These are phyloP conservation scores for Colletotrichum navitas DNA, from an alignment of 2,329 filamentous ascomycete species.

Conservation along the genomic window DNA sequence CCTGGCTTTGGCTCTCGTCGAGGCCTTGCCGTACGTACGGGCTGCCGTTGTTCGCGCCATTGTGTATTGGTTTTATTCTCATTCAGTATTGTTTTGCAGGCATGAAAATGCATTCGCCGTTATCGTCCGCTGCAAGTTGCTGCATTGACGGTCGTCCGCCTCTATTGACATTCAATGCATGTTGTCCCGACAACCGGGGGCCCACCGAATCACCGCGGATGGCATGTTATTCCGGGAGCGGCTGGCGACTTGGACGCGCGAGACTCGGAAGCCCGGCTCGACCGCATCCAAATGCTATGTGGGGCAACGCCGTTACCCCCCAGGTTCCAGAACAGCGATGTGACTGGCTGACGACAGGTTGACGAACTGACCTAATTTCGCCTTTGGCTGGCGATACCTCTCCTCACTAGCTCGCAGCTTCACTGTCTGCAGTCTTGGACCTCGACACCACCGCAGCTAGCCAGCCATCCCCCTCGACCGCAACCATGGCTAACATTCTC, in stretches of 20 bases:
- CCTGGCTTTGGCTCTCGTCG: constrained; percentile 60
- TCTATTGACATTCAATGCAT: constrained; percentile 33
- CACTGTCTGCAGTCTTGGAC: constrained; percentile 40
- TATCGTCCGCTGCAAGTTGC: not conserved
- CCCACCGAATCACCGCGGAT: not conserved
- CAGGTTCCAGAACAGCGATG: constrained; percentile 39
- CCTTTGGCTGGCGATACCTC: constrained; percentile 36
- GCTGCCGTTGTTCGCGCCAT: constrained; percentile 61
- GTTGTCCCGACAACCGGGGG: constrained; percentile 28
- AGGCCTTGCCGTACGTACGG: constrained; percentile 65
- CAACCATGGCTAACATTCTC: constrained; percentile 69
- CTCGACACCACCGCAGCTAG: constrained; percentile 44
- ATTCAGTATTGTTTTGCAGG: not conserved
- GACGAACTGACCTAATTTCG: constrained; percentile 39
- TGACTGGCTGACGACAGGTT: constrained; percentile 38
- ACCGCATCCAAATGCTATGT: constrained; percentile 30
- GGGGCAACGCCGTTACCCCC: constrained; percentile 33
- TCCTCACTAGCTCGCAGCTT: constrained; percentile 41
- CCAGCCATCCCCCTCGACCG: constrained; percentile 41
- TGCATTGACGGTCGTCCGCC: constrained; percentile 21
- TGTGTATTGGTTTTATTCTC: constrained; percentile 37
- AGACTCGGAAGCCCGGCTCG: constrained; percentile 21
- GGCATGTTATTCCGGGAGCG: constrained; percentile 18
- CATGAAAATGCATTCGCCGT: not conserved
- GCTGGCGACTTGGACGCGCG: constrained; percentile 11